Evolutionary conservation across 805 yeast genomes (phyloP).

Genomic region (Sugiyamaella smithiae): DNA sequence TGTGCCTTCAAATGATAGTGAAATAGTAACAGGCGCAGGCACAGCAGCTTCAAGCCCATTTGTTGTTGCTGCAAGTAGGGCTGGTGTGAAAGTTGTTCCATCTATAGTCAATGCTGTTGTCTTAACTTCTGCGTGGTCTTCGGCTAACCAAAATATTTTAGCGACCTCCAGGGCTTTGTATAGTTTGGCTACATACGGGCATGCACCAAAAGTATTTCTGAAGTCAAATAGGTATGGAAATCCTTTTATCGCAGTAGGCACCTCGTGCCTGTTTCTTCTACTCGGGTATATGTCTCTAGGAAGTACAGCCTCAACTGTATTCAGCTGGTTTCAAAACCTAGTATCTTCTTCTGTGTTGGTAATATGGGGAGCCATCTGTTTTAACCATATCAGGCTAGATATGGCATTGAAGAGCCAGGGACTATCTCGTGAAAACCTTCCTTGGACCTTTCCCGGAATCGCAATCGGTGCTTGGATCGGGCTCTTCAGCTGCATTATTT

Average conservation of each 20-base stretch:
- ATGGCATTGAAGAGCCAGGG: conserved; percentile 39
- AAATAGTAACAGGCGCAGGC: conserved; percentile 44
- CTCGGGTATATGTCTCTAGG: conserved; percentile 71
- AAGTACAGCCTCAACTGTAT: conserved; percentile 52
- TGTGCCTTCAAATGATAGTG: conserved; percentile 57
- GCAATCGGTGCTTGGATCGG: conserved; percentile 39
- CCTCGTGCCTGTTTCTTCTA: conserved; percentile 53
- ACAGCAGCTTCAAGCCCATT: conserved; percentile 80
- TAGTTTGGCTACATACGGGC: conserved; percentile 68
- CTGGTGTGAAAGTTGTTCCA: conserved; percentile 63
- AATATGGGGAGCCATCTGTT: conserved; percentile 53
- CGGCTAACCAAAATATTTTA: conserved; percentile 76
- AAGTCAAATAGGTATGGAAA: conserved; percentile 67
- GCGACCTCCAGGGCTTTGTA: conserved; percentile 74
- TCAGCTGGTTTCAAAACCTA: conserved; percentile 43
- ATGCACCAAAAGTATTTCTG: conserved; percentile 67
- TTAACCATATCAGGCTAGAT: conserved; percentile 50
- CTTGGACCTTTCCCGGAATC: conserved; percentile 32
- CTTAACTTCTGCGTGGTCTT: conserved; percentile 72
- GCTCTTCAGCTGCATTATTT: conserved; percentile 30
- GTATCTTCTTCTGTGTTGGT: conserved; percentile 46
- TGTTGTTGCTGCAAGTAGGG: conserved; percentile 72
- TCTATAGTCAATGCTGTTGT: conserved; percentile 77
- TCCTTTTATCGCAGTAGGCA: conserved; percentile 55
- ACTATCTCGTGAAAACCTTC: conserved; percentile 43